Evolutionary conservation across 164 flowering plant species (phyloP).

Genomic region (Kalanchoe fedtschenkoi): DNA sequence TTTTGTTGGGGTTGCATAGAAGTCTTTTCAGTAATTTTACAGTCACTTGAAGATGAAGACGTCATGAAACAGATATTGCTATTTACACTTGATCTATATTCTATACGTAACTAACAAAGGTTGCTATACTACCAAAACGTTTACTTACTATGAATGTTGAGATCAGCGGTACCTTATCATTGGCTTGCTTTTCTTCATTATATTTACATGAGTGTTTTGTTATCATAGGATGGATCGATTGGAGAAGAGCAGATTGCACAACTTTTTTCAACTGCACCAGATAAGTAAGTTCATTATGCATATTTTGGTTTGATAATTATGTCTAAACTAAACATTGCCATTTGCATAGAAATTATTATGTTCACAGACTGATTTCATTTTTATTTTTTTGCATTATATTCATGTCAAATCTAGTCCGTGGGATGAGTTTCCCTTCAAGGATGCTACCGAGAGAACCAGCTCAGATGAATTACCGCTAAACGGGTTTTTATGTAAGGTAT

Average conservation of each 20-base stretch:
- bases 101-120: too few relatives aligned
- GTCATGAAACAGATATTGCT: too few relatives aligned
- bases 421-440: constrained; percentile 59
- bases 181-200: neutral
- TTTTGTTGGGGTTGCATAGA: too few relatives aligned
- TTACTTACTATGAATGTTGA: too few relatives aligned
- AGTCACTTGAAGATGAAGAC: too few relatives aligned
- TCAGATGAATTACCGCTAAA: constrained; percentile 67
- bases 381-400: neutral
- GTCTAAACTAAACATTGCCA: neutral
- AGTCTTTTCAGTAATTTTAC: too few relatives aligned
- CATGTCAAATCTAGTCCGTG: constrained; percentile 50
- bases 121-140: too few relatives aligned
- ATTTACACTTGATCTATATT: too few relatives aligned
- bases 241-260: constrained; percentile 1
- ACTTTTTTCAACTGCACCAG: constrained; percentile 5
- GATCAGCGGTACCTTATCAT: neutral
- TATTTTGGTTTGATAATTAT: neutral
- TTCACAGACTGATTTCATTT: neutral
- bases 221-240: neutral
- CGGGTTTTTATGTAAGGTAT: constrained; percentile 77
- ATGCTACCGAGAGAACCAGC: constrained; percentile 71
- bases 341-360: neutral
- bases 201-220: neutral
- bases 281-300: neutral